These are phyloP conservation scores for Evernia prunastri DNA, from an alignment of 495 filamentous ascomycete species.

Conservation along the genomic window DNA sequence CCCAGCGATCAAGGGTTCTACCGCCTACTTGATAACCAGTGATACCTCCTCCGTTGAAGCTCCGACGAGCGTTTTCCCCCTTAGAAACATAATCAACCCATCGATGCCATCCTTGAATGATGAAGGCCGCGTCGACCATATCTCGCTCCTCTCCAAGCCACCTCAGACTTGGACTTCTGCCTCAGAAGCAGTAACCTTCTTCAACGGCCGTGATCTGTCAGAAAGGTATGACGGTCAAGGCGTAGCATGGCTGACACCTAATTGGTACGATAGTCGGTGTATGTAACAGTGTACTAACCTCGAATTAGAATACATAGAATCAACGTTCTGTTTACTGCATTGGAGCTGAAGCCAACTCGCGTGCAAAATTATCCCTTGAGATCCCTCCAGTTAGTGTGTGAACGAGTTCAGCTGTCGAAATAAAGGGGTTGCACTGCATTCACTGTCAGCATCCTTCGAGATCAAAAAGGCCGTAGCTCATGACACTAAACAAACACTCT, in stretches of 20 bases:
- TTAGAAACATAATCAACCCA: neutral
- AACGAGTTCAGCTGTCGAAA: too few species aligned
- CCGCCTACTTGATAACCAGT: neutral
- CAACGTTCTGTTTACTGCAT: neutral
- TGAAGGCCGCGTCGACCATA: too few species aligned
- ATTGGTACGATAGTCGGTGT: neutral
- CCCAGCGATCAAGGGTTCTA: neutral
- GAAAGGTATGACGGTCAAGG: neutral
- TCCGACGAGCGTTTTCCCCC: neutral
- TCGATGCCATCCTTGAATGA: neutral
- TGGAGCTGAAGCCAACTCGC: neutral
- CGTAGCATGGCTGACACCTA: neutral
- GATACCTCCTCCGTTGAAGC: neutral
- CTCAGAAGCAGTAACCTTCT: neutral
- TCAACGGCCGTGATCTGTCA: neutral
- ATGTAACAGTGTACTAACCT: neutral
- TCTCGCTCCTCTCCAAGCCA: too few species aligned
- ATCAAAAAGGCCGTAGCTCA: too few species aligned
- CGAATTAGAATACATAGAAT: neutral
- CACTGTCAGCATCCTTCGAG: too few species aligned
- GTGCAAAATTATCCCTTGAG: too few species aligned
- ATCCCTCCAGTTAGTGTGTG: too few species aligned
- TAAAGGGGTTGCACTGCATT: too few species aligned
- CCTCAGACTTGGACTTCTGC: neutral
- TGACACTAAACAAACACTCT: too few species aligned